A percentile compares a stretch with the other conserved stretches of the same genome.
These are phyloP conservation scores for Arabidopsis lyrata DNA, from an alignment of 441 rosid species.

Conservation along the genomic window DNA sequence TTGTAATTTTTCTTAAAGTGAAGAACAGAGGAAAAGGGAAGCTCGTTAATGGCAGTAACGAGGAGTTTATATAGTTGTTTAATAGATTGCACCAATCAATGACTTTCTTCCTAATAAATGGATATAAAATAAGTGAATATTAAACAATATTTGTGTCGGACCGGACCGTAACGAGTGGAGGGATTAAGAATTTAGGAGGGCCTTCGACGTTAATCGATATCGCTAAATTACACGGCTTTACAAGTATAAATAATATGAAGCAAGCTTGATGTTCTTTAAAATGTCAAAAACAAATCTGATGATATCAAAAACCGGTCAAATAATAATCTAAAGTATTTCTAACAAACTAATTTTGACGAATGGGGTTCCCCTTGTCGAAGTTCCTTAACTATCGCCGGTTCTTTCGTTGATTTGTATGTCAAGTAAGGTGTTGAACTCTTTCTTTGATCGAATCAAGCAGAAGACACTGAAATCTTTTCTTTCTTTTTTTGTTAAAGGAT, in stretches of 20 bases:
- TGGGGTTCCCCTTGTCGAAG: constrained; percentile 12
- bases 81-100: constrained; percentile 1
- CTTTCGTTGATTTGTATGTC: constrained; percentile 18
- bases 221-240: no score
- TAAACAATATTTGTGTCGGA: not conserved
- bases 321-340: not conserved
- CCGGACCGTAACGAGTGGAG: constrained; percentile 48
- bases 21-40: constrained; percentile 41
- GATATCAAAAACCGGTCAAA: constrained; percentile 4
- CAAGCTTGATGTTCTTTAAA: no score
- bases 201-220: constrained; percentile 53
- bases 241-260: not conserved
- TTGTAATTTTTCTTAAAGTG: constrained; percentile 22
- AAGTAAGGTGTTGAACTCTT: not conserved
- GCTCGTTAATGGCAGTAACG: constrained; percentile 44
- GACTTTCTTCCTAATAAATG: not conserved
- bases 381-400: constrained; percentile 21
- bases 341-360: constrained; percentile 13
- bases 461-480: no score
- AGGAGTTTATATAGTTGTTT: constrained; percentile 55
- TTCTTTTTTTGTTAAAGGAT: no score
- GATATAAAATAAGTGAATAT: constrained; percentile 1
- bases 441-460: not conserved
- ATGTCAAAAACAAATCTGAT: not conserved
- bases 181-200: constrained; percentile 44